Evolutionary conservation across 495 filamentous ascomycete genomes (phyloP).

Genomic region (Lentithecium fluviatile): DNA sequence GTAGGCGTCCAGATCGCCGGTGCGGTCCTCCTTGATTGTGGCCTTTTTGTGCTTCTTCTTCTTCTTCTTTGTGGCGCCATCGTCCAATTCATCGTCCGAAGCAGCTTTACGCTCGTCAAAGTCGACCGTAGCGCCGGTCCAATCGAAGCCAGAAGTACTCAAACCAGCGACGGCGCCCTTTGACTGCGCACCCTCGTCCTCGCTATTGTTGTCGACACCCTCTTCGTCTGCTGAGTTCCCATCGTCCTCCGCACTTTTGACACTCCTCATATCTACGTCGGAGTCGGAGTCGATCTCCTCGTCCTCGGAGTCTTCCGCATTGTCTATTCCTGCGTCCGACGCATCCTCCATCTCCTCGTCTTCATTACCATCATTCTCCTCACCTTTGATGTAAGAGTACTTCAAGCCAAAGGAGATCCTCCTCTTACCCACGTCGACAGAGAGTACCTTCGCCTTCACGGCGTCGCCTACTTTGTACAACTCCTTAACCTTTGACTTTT

Average conservation of each 20-base stretch:
- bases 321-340: slow-evolving; percentile 23
- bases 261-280: slow-evolving; percentile 43
- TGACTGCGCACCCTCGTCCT: slow-evolving; percentile 46
- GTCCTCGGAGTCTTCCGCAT: slow-evolving; percentile 22
- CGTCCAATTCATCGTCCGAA: slow-evolving; percentile 54
- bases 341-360: slow-evolving; percentile 47
- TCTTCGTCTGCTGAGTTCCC: slow-evolving; percentile 44
- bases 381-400: slow-evolving; percentile 78
- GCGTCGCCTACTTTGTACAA: slow-evolving; percentile 83
- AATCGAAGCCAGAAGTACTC: slow-evolving; percentile 80
- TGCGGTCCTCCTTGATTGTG: slow-evolving; percentile 81
- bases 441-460: slow-evolving; percentile 86
- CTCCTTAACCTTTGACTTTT: slow-evolving; percentile 75
- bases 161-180: slow-evolving; percentile 55
- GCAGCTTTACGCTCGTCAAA: slow-evolving; percentile 51
- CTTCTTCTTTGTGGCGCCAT: slow-evolving; percentile 60
- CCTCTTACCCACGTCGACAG: slow-evolving; percentile 67
- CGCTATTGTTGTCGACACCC: slow-evolving; percentile 44
- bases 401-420: slow-evolving; percentile 88
- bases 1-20: slow-evolving; percentile 80
- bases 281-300: slow-evolving; percentile 27
- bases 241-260: slow-evolving; percentile 43
- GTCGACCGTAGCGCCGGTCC: slow-evolving; percentile 64
- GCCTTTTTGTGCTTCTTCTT: slow-evolving; percentile 79
- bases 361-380: slow-evolving; percentile 56